A percentile compares a stretch with the other conserved stretches of the same genome.
These are phyloP conservation scores for Leucogyrophana mollusca DNA, from an alignment of 768 basidiomycete species.

Conservation along the genomic window DNA sequence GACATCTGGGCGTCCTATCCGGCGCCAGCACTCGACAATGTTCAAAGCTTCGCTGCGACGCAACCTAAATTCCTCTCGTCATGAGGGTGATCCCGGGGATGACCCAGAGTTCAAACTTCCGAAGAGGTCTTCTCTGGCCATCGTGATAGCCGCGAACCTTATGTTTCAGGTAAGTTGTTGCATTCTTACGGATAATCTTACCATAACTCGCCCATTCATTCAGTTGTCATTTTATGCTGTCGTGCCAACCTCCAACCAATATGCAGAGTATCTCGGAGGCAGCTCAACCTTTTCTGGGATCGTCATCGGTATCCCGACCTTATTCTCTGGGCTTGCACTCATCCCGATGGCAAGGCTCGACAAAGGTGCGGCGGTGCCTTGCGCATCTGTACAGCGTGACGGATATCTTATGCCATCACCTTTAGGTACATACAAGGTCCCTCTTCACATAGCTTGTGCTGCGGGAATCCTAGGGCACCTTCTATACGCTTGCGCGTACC, in stretches of 20 bases:
- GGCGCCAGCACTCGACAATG: no score
- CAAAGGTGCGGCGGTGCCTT: conserved; percentile 38
- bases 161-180: conserved; percentile 40
- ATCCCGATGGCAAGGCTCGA: conserved; percentile 56
- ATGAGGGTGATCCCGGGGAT: no score
- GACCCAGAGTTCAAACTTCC: conserved; percentile 48
- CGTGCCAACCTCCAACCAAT: conserved; percentile 63
- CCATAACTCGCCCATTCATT: no score
- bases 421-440: conserved; percentile 52
- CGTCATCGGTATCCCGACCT: conserved; percentile 63
- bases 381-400: background rate
- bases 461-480: conserved; percentile 55
- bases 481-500: conserved; percentile 62
- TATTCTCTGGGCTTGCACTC: conserved; percentile 57
- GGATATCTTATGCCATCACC: background rate
- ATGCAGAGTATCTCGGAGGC: conserved; percentile 62
- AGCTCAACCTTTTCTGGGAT: conserved; percentile 68
- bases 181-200: background rate
- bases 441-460: conserved; percentile 56
- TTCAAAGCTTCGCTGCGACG: no score
- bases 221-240: conserved; percentile 70
- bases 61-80: no score
- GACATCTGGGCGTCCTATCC: no score
- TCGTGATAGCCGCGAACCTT: conserved; percentile 42
- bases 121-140: conserved; percentile 41